These are phyloP conservation scores for Chlamydomonas sphaeroides DNA, from an alignment of 139 green algal species.

Conservation along the genomic window DNA sequence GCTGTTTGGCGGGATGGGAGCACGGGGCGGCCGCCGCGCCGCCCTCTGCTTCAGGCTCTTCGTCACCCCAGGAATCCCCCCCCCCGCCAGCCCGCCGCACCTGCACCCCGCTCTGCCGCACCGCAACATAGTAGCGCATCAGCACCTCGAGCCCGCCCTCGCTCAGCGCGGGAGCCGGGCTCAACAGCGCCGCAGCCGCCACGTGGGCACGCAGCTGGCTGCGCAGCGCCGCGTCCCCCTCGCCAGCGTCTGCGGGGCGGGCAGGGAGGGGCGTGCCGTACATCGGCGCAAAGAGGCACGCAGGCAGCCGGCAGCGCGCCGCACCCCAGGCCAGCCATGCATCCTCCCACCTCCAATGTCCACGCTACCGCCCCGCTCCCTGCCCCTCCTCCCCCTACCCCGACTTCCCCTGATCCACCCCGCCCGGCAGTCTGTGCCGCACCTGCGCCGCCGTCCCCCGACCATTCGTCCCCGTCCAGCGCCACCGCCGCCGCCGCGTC, in stretches of 20 bases:
- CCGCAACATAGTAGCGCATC: constrained; percentile 36
- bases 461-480: not conserved
- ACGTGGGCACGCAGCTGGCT: constrained; percentile 18
- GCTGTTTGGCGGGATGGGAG: no score
- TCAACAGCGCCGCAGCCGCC: constrained; percentile 17
- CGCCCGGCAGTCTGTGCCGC: no score
- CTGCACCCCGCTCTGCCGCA: constrained; percentile 35
- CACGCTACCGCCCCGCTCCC: not conserved
- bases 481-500: not conserved
- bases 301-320: no score
- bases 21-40: no score
- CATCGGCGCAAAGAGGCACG: no score
- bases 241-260: no score
- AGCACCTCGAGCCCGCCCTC: constrained; percentile 35
- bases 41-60: no score
- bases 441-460: no score
- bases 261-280: no score
- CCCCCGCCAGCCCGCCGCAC: no score
- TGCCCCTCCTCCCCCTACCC: not conserved
- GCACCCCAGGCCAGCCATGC: no score
- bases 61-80: no score
- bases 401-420: not conserved
- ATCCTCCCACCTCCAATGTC: not conserved
- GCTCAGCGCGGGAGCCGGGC: constrained; percentile 1
- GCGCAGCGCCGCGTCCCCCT: not conserved